These are phyloP conservation scores for Phytopythium vexans DNA, from an alignment of 352 stramenopile genomes.

Conservation along the genomic window DNA sequence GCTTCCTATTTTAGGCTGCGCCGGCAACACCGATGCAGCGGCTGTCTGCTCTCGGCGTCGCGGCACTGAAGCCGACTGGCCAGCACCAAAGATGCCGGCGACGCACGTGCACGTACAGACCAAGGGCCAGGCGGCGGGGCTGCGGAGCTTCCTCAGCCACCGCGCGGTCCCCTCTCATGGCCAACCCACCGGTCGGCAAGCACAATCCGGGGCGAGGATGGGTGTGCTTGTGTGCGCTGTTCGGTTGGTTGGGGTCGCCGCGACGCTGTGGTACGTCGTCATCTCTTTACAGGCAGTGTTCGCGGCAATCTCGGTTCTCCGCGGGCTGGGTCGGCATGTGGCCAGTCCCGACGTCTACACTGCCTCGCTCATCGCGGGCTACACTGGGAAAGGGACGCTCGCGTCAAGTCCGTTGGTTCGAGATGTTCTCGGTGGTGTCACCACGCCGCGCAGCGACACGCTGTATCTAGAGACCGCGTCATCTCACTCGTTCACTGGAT, in stretches of 20 bases:
- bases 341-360: conserved; percentile 2
- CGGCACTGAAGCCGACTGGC: no score
- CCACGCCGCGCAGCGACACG: conserved; percentile 21
- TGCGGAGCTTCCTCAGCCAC: no score
- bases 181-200: no score
- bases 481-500: conserved; percentile 15
- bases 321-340: conserved; percentile 13
- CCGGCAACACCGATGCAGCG: no score
- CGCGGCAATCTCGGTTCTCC: conserved; percentile 14
- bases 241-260: conserved; percentile 11
- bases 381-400: conserved; percentile 19
- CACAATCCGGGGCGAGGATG: no score
- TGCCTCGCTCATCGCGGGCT: conserved; percentile 22
- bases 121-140: no score
- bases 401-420: conserved; percentile 30
- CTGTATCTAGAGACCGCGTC: conserved; percentile 25
- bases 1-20: no score
- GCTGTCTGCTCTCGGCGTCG: no score
- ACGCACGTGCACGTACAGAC: no score
- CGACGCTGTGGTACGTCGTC: conserved; percentile 18
- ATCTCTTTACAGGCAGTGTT: conserved; percentile 16
- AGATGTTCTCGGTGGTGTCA: conserved; percentile 18
- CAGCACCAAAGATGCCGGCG: no score
- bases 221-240: not conserved
- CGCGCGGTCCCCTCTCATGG: no score